Evolutionary conservation across 2,329 filamentous ascomycete species (phyloP), one percentile per base, ranked within the genome.

Genomic region (Ophiostoma pallidulum): DNA sequence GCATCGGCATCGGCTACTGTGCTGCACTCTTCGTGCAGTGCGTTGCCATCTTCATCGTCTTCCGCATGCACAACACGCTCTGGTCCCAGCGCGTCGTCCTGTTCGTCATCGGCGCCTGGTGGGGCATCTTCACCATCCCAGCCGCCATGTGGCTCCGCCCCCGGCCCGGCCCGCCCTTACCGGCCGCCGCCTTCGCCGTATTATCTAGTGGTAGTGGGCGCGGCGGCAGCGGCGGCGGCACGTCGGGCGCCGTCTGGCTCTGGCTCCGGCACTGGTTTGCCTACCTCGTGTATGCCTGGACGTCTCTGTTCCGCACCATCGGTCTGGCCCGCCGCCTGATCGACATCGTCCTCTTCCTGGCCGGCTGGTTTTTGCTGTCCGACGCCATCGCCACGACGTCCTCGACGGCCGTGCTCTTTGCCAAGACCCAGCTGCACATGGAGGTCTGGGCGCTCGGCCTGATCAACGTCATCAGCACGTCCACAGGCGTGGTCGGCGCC

Each of bases 331-430:
- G 83, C 13, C 75, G 77, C 10, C 72, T 91, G 7, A 69, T 80
- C 43, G 86, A 92, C 57, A 82, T 91, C 24, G 68, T 86, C 24
- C 70, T 91, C 7, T 92, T 92, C 62, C 75, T 98, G 4, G 79
- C 76, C 3, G 89, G 87, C 6, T 98, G 92, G 92, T 96, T 98
- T 62, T 74, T 98, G 26, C 75, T 98, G 2, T 94, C 86, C 7
- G 92, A 98, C 59, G 89, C 86, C 36, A 89, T 97, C 53, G 92
- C 92, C 8, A 97, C 92, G 0, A 91, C 94, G 0, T 92, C 86
- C 29, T 91, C 89, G 13, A 97, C 92, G 0, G 92, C 92, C 0
- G 89, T 97, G 24, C 73, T 98, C 9, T 98, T 96, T 62, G 92
- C 91, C 35, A 97, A 97, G 67, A 97, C 91, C 0, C 80, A 89